phyloP scores from a whole-genome alignment of 1,139 yeast species.

The Yamadazyma spencermartinsiae region DNA sequence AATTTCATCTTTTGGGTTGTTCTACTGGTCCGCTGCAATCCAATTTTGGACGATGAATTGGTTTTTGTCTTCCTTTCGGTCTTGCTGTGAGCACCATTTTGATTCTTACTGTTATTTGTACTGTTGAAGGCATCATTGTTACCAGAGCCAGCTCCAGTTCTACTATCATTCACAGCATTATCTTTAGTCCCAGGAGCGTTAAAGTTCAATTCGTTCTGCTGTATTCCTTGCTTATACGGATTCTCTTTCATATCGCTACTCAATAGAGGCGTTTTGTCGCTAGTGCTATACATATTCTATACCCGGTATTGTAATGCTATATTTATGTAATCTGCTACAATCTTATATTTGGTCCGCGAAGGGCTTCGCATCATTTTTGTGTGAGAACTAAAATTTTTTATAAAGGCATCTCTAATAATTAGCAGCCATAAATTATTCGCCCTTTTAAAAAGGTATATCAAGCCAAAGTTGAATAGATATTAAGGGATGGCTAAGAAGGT shows the following conservation, averaged over 20 bases:
- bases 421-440: neutral
- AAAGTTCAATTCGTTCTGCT: neutral
- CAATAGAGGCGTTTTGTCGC: conserved; percentile 14
- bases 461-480: neutral
- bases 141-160: neutral
- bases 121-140: too few species aligned
- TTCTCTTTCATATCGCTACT: conserved; percentile 10
- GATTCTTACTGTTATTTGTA: neutral
- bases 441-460: too few species aligned
- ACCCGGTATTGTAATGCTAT: neutral
- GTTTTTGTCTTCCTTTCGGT: conserved; percentile 5
- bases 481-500: conserved; percentile 7
- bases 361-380: conserved; percentile 4
- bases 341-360: conserved; percentile 4
- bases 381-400: neutral
- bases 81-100: too few species aligned
- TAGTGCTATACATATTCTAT: neutral
- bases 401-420: neutral
- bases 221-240: conserved; percentile 5
- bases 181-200: neutral
- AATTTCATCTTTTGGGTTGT: conserved; percentile 85
- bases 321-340: neutral
- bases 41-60: conserved; percentile 40
- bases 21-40: conserved; percentile 86
- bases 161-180: neutral